phyloP scores from a whole-genome alignment of 768 basidiomycete genomes.

The Hypsizygus marmoreus region DNA sequence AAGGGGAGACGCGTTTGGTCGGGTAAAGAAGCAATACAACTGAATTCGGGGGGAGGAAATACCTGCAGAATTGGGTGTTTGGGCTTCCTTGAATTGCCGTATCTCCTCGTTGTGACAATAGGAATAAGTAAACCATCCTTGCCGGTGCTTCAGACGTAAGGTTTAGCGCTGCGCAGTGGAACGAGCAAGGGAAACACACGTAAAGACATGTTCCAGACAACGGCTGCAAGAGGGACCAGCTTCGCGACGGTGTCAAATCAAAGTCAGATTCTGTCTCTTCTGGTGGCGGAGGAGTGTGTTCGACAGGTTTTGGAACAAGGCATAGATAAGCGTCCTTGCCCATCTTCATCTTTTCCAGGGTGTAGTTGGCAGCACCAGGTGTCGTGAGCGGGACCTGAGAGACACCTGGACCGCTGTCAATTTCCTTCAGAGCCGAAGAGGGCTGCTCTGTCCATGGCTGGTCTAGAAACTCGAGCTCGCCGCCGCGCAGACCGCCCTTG shows the following conservation, averaged over 20 bases:
- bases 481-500: constrained; percentile 67
- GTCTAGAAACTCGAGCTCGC: constrained; percentile 76
- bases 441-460: constrained; percentile 56
- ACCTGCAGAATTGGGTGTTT: constrained; percentile 66
- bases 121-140: constrained; percentile 97
- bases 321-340: constrained; percentile 76
- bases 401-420: constrained; percentile 51
- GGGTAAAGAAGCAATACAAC: constrained; percentile 10
- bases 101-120: constrained; percentile 96
- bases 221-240: constrained; percentile 83
- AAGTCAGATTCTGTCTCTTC: constrained; percentile 54
- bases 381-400: constrained; percentile 29
- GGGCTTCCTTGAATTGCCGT: constrained; percentile 91
- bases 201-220: constrained; percentile 83
- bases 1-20: constrained; percentile 4
- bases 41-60: constrained; percentile 22
- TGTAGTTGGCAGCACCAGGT: constrained; percentile 47
- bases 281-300: constrained; percentile 41
- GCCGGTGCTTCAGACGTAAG: constrained; percentile 61
- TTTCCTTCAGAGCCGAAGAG: constrained; percentile 50
- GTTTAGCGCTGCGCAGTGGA: constrained; percentile 29
- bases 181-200: constrained; percentile 51
- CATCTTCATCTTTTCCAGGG: constrained; percentile 76
- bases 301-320: constrained; percentile 68
- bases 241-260: constrained; percentile 68